Evolutionary conservation across 2,329 filamentous ascomycete genomes (phyloP).

Genomic region (Alternaria postmessia): DNA sequence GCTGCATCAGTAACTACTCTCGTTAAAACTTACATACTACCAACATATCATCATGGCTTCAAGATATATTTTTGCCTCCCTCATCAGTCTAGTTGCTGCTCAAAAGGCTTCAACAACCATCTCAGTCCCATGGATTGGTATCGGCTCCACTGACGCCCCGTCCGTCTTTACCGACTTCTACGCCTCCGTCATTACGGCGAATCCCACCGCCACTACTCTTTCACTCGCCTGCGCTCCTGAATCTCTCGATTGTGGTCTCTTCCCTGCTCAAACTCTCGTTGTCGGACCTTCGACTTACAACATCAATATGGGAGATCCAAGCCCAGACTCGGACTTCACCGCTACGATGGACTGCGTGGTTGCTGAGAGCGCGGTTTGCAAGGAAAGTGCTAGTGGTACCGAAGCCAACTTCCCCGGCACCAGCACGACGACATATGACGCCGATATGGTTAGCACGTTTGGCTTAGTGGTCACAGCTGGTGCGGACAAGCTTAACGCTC

Average conservation of each 20-base stretch:
- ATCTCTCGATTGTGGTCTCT: constrained; percentile 27
- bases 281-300: constrained; percentile 30
- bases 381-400: constrained; percentile 29
- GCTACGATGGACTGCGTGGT: constrained; percentile 30
- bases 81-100: constrained; percentile 19
- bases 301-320: constrained; percentile 27
- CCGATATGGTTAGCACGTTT: constrained; percentile 4
- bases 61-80: constrained; percentile 8
- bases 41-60: constrained; percentile 12
- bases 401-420: constrained; percentile 37
- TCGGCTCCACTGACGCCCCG: not conserved
- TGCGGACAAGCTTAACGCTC: constrained; percentile 19
- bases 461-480: constrained; percentile 26
- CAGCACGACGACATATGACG: constrained; percentile 28
- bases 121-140: constrained; percentile 20
- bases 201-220: constrained; percentile 21
- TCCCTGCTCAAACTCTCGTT: constrained; percentile 28
- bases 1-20: not conserved
- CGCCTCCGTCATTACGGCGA: constrained; percentile 28
- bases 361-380: constrained; percentile 28
- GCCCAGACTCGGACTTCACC: constrained; percentile 25
- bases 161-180: constrained; percentile 1
- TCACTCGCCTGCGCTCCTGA: constrained; percentile 14
- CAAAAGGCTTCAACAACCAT: constrained; percentile 21
- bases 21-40: not conserved